Base-by-base conservation (phyloP, 257 asterid genomes). In the Datura wrightii region DNA sequence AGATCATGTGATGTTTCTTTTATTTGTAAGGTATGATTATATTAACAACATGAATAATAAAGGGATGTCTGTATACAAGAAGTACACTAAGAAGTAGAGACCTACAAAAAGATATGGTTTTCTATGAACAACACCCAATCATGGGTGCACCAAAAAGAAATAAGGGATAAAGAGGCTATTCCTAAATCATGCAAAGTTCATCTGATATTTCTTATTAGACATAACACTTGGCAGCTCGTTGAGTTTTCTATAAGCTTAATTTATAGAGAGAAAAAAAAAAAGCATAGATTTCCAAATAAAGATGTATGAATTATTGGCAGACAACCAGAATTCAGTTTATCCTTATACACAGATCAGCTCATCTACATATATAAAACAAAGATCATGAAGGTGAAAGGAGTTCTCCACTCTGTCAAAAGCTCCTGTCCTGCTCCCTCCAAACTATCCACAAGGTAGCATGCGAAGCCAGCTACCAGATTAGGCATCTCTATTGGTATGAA, bases 291-390 rank as follows among this genome's bases (percentile, higher is more conserved):
- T 48, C 56, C n/a, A 5, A 24, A 71, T 71, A 71, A 44, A 71
- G 58, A 71, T 71, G 80, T n/a, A 44, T 71, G n/a, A 71, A 48
- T 71, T 71, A 18, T 71, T n/a, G 18, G 56, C 56, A 71, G 55
- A 71, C 39, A 71, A 44, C 37, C 79, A 71, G n/a, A 71, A 44
- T 19, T 72, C 80, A 19, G 80, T 72, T 44, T n/a, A 72, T 72
- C n/a, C 79, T 18, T 41, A n/a, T 70, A 71, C 34, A 10, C 54
- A 71, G 34, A 42, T 71, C 80, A 46, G 58, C 80, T n/a, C 56
- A 72, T 72, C 10, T 46, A 72, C 50, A 42, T 71, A n/a, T 37
- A n/a, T 42, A n/a, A 71, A 41, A 69, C 79, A 69, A 71, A 71
- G 37, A 19, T 71, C 37, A 71, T 66, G 76, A 36, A 66, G 78